Percentiles rank a stretch among this genome's conserved stretches.
These are phyloP conservation scores for Sclerotinia trifoliorum DNA, from an alignment of 2,329 filamentous ascomycete species.

Conservation along the genomic window DNA sequence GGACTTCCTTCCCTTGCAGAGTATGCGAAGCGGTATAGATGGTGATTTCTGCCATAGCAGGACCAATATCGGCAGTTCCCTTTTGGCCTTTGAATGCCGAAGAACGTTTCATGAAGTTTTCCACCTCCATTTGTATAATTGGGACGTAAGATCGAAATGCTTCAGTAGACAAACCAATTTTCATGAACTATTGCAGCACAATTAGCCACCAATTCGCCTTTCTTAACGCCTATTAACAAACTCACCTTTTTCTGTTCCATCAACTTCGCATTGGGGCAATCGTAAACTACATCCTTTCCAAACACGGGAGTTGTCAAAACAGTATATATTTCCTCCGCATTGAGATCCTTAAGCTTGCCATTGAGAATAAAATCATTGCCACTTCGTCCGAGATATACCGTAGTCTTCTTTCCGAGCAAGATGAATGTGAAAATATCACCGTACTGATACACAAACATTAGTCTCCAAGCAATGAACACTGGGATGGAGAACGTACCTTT, in stretches of 20 bases:
- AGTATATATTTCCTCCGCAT: slow-evolving; percentile 86
- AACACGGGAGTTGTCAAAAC: slow-evolving; percentile 73
- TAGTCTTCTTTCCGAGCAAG: slow-evolving; percentile 84
- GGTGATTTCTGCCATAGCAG: slow-evolving; percentile 79
- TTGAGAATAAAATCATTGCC: slow-evolving; percentile 93
- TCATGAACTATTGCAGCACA: slow-evolving; percentile 62
- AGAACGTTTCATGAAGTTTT: slow-evolving; percentile 68
- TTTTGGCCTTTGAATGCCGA: slow-evolving; percentile 65
- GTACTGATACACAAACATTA: slow-evolving; percentile 52
- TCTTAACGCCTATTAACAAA: neutral
- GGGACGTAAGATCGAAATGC: slow-evolving; percentile 74
- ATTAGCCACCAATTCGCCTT: slow-evolving; percentile 28
- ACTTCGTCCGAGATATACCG: slow-evolving; percentile 75
- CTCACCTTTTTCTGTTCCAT: slow-evolving; percentile 94
- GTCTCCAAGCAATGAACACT: slow-evolving; percentile 19
- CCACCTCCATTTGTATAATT: slow-evolving; percentile 73
- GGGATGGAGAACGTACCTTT: slow-evolving; percentile 62
- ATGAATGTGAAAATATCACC: slow-evolving; percentile 90
- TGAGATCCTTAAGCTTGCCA: slow-evolving; percentile 85
- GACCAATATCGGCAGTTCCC: slow-evolving; percentile 69
- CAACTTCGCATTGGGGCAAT: slow-evolving; percentile 85
- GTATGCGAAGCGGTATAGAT: slow-evolving; percentile 87
- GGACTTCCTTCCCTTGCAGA: slow-evolving; percentile 80
- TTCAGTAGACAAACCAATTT: slow-evolving; percentile 73
- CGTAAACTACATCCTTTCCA: slow-evolving; percentile 83